Evolutionary conservation across 306 rosid genomes (phyloP), one percentile per base, ranked within the genome.

Genomic region (Luffa acutangula): DNA sequence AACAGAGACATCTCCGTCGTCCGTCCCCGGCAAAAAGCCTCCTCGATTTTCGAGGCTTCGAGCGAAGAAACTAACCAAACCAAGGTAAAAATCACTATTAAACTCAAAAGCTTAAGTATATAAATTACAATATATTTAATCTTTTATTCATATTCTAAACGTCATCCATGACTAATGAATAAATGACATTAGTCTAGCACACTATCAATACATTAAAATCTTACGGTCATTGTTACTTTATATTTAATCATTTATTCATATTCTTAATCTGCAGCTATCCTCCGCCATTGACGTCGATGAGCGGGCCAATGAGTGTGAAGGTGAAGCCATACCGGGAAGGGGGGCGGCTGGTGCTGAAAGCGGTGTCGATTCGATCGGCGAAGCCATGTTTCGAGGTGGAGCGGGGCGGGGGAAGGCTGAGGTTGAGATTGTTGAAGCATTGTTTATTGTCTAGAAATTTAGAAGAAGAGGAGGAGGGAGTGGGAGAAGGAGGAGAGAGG

Each of bases 301-400:
- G 87, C n/a, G 89, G 89, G 48, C 79, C 84, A 0, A 84, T 79
- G 3, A 86, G 87, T 14, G 51, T 93, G 4, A 89, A 82, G 37
- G 86, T 93, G 45, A 86, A 80, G 89, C 87, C 91, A 75, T 91
- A 87, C 67, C 85, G 97, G 2, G 89, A 91, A 88, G 89, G 81
- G 25, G 97, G 98, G 2, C 86, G 97, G 57, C 89, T 93, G 13
- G 87, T 93, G n/a, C 63, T 93, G 83, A 84, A 86, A 82, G 98
- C 89, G 7, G 84, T 83, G 7, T 9, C 81, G 15, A 83, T 80
- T 20, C 51, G 91, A 80, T 82, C 90, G 3, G 46, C 63, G 11
- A 63, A 39, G 8, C 46, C 80, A 12, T 85, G 78, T 76, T 89
- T 93, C 56, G 82, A 82, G 33, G 97, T 88, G 0, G 89, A 90